Evolutionary conservation across 768 basidiomycete genomes (phyloP), one percentile per base, ranked within the genome.

Genomic region (Brasilioporus rufonigricans): DNA sequence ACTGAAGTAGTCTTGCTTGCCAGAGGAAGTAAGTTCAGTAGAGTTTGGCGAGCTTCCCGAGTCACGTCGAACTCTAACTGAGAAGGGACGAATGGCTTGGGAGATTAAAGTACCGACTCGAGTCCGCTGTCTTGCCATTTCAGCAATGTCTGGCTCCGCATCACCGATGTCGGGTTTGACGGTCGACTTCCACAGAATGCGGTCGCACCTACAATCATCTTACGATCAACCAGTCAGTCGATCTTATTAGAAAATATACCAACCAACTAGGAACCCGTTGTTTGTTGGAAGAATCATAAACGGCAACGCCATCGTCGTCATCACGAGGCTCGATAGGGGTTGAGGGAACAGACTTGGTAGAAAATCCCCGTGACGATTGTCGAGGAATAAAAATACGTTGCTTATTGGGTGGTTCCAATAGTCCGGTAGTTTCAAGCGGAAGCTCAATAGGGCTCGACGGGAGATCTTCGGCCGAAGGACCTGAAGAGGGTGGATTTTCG

Each of bases 241-340:
- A 38, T 44, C 26, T 29, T 31, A 48, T 32, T 12, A 43, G 41
- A 31, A 38, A 46, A n/a, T 12, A 32, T 6, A 73, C 83, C 45
- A 60, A 88, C 91, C 91, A 92, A 68, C 89, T 90, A 6, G 91
- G 91, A 24, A 92, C 91, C 19, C 91, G 84, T 62, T 83, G 81
- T 69, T 93, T 92, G 62, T 81, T 76, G 11, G 90, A 92, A 26
- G 87, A 84, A 69, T 93, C 91, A 63, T 91, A 92, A 4, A 89
- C 84, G 18, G 86, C 87, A 61, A 77, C 79, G 39, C 81, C 81
- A 31, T 77, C 78, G 1, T 74, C 68, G 32, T 72, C 50, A 23
- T 23, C 70, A 26, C 73, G 70, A 5, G 73, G 70, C 33, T 79
- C 78, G 48, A 72, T 46, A 16, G 68, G 65, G 4, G 68, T 68